Percentiles rank a stretch among this genome's conserved stretches.
Evolutionary conservation across 768 basidiomycete species (phyloP).

Genomic region (Cyclocybe cylindracea): DNA sequence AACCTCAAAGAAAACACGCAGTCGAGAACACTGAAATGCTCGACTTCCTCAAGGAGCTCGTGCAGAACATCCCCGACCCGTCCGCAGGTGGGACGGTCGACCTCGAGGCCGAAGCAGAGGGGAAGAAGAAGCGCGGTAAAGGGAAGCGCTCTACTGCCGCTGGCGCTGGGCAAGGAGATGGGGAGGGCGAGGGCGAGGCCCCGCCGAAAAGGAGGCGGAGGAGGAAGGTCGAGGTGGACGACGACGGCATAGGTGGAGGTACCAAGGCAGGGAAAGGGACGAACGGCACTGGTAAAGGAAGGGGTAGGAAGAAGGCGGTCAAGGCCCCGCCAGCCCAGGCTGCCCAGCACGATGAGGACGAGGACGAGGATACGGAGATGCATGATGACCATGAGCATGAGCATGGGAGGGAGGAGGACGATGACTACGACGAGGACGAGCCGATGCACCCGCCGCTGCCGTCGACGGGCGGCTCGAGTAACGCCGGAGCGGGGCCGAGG

Average conservation of each 20-base stretch:
- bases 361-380: constrained; percentile 29
- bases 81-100: constrained; percentile 81
- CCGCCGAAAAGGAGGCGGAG: constrained; percentile 62
- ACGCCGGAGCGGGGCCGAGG: not conserved
- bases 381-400: constrained; percentile 23
- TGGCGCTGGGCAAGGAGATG: constrained; percentile 73
- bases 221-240: constrained; percentile 42
- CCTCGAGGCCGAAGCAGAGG: constrained; percentile 61
- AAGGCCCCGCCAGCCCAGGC: constrained; percentile 20
- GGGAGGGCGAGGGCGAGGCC: constrained; percentile 58
- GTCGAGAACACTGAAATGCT: constrained; percentile 88
- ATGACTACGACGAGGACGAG: constrained; percentile 43
- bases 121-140: constrained; percentile 83
- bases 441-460: constrained; percentile 13
- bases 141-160: constrained; percentile 89
- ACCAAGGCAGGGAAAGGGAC: constrained; percentile 16
- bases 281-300: constrained; percentile 41
- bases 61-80: constrained; percentile 84
- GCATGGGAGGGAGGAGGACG: constrained; percentile 10
- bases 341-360: not conserved
- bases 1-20: constrained; percentile 76
- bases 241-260: constrained; percentile 27
- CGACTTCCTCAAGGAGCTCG: constrained; percentile 93
- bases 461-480: too few relatives aligned
- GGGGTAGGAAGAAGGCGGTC: constrained; percentile 51